Conservation (phyloP, 345 rosid species). For the Bruguiera gymnorhiza region DNA sequence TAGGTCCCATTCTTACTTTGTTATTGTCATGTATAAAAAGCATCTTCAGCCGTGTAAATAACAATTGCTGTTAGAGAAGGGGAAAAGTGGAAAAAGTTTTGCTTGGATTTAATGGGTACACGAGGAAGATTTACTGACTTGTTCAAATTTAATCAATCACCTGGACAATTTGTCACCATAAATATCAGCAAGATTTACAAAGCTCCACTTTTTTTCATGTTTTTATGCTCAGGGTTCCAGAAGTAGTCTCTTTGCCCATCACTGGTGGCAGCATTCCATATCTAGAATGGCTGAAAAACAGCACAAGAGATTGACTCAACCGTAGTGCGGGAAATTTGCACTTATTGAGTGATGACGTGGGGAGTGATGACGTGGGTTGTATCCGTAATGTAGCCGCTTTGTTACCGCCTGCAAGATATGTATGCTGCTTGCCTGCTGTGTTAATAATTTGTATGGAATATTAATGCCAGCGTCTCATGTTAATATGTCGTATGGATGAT, state of each 20-base stretch:
- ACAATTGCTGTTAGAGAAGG: neutral
- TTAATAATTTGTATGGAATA: too few relatives aligned
- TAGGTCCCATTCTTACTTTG: neutral
- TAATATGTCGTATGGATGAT: too few relatives aligned
- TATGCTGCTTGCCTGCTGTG: too few relatives aligned
- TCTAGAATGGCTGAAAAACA: conserved; percentile 81
- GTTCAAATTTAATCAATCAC: neutral
- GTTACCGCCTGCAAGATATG: neutral
- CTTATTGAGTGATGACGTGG: neutral
- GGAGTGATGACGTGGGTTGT: neutral
- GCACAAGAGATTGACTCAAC: conserved; percentile 60
- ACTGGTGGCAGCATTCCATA: conserved; percentile 70
- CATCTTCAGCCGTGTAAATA: neutral
- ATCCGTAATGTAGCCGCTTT: neutral
- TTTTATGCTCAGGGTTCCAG: conserved; percentile 60
- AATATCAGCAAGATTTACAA: neutral
- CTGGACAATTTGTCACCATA: neutral
- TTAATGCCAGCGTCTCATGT: too few relatives aligned
- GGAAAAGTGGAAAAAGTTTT: too few relatives aligned
- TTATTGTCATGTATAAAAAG: neutral
- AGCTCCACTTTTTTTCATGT: neutral
- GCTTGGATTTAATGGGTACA: neutral
- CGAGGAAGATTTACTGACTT: too few relatives aligned
- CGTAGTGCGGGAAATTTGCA: neutral
- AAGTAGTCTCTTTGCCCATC: conserved; percentile 83